Conservation (phyloP, 495 filamentous ascomycete genomes). For the Penicillium soppii region DNA sequence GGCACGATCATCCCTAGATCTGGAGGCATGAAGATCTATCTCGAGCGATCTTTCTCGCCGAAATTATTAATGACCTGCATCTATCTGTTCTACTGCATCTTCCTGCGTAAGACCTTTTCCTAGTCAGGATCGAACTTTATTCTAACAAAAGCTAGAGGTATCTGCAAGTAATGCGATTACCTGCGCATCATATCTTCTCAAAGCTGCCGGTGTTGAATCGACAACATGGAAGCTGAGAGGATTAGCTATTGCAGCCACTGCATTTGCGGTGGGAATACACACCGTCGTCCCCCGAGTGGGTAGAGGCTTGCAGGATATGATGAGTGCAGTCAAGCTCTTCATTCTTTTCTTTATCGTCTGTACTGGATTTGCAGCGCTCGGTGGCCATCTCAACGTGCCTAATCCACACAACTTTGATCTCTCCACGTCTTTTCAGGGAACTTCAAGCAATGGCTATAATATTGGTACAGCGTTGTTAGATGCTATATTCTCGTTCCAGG, state of each 20-base stretch:
- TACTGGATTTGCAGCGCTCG: slow-evolving; percentile 40
- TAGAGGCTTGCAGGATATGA: slow-evolving; percentile 31
- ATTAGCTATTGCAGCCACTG: slow-evolving; percentile 30
- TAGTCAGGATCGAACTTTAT: neutral
- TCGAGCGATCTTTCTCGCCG: slow-evolving; percentile 53
- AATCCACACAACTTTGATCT: slow-evolving; percentile 23
- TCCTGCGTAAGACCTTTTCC: slow-evolving; percentile 14
- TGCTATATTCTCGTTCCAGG: slow-evolving; percentile 28
- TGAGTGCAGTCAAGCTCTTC: slow-evolving; percentile 39
- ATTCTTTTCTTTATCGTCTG: slow-evolving; percentile 41
- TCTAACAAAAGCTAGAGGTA: slow-evolving; percentile 8
- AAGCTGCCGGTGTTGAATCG: slow-evolving; percentile 19
- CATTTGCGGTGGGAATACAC: slow-evolving; percentile 31
- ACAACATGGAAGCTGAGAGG: slow-evolving; percentile 31
- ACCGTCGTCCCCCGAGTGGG: slow-evolving; percentile 26
- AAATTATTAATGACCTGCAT: slow-evolving; percentile 57
- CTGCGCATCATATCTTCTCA: slow-evolving; percentile 22
- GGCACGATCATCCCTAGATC: slow-evolving; percentile 65
- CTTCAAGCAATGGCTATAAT: slow-evolving; percentile 27
- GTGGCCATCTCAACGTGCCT: slow-evolving; percentile 21
- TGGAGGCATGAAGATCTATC: slow-evolving; percentile 70
- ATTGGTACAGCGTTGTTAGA: slow-evolving; percentile 28
- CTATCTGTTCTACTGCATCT: slow-evolving; percentile 27
- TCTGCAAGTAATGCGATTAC: slow-evolving; percentile 32
- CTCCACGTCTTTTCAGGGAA: slow-evolving; percentile 23